Evolutionary conservation across 225 moss, liverwort and hornwort species (phyloP), one percentile per base, ranked within the genome.

Genomic region (Climacium dendroides): DNA sequence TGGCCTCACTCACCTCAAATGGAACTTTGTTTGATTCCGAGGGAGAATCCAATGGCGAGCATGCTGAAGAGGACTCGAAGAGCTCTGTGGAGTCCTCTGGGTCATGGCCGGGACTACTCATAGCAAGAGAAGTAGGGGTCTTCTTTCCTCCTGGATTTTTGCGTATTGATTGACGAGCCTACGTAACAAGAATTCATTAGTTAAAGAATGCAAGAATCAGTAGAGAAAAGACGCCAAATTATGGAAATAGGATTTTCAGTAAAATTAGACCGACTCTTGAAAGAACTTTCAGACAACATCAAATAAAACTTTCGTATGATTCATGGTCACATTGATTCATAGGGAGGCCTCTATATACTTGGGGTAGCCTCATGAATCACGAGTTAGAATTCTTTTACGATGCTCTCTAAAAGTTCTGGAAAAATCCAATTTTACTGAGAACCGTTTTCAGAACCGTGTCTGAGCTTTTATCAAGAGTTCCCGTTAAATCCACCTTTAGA

Each of bases 21-120:
- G 45, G 84, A 55, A 73, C 86, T 85, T 88, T 88, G 86, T 75
- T 84, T 88, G 45, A 45, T 45, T 93, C 92, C 58, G 89, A 59
- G 74, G 91, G 91, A 86, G 93, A 89, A 62, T 89, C 89, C 88
- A 88, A 59, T n/a, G 88, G 92, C 63, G 93, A 90, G 90, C 82
- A 92, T 53, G 93, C 92, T 69, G 93, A 92, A 16, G 91, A 89
- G 59, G 90, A 91, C 70, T 88, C 90, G 45, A 93, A 78, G 75
- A 91, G 86, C 84, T 93, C 91, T 35, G 88, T 54, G 48, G 87
- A 89, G 85, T 92, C 92, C 89, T 93, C 93, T 29, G 84, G 78
- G 79, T 89, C 89, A 65, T 83, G 87, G 67, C 89, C 71, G 58
- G 79, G 71, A 58, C 59, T 79, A 74, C 74, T 92, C 87, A 90